phyloP scores from a whole-genome alignment of 306 rosid species.

The Lotus japonicus region DNA sequence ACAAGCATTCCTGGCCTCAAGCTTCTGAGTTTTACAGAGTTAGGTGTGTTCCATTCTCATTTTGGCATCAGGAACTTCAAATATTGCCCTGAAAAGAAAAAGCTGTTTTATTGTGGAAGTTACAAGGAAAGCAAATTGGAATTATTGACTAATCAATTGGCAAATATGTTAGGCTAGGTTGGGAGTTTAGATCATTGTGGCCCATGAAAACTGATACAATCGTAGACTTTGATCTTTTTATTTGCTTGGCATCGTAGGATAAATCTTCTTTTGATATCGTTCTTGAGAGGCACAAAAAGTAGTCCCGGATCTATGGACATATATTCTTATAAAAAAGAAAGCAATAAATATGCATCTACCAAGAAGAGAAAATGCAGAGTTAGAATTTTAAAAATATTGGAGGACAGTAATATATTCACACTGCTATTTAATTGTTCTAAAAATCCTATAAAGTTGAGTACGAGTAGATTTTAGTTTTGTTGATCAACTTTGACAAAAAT shows the following conservation, averaged over 20 bases:
- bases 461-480: neutral
- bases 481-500: neutral
- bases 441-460: neutral
- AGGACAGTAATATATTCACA: neutral
- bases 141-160: neutral
- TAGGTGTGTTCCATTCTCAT: neutral
- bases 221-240: neutral
- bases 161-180: slow-evolving; percentile 4
- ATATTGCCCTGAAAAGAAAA: neutral
- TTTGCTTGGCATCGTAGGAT: neutral
- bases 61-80: neutral
- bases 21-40: neutral
- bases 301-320: neutral
- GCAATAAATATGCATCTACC: neutral
- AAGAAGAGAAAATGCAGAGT: neutral
- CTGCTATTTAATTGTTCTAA: neutral
- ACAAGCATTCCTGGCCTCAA: too few species aligned
- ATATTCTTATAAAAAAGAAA: neutral
- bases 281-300: neutral
- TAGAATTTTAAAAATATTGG: neutral
- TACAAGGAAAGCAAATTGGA: neutral
- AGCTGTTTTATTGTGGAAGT: neutral
- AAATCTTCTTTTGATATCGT: neutral
- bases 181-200: neutral
- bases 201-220: neutral